These are phyloP conservation scores for Erigeron canadensis DNA, from an alignment of 129 eudicot species.

Conservation along the genomic window DNA sequence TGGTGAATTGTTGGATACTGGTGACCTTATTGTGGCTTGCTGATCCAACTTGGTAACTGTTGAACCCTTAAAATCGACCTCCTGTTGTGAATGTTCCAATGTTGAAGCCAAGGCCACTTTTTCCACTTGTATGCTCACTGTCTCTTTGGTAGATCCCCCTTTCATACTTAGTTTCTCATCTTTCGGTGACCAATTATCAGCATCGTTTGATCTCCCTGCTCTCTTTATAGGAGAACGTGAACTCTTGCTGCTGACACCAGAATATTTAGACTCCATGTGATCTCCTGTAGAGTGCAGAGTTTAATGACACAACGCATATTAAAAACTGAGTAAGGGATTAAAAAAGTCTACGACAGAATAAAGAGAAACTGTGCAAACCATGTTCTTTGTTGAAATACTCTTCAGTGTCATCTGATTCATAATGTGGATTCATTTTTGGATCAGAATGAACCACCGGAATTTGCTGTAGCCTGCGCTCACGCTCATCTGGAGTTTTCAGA, in stretches of 20 bases:
- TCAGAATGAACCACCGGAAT: conserved; percentile 80
- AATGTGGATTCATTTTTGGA: conserved; percentile 86
- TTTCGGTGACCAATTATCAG: conserved; percentile 11
- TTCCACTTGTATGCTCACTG: conserved; percentile 14
- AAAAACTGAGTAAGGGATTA: background rate
- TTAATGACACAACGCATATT: conserved; percentile 10
- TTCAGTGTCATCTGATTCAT: conserved; percentile 71
- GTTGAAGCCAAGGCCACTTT: conserved; percentile 20
- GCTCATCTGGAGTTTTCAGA: conserved; percentile 83
- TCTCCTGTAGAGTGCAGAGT: conserved; percentile 50
- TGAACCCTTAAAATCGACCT: conserved; percentile 30
- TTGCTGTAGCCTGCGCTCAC: conserved; percentile 59
- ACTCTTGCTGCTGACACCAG: conserved; percentile 32
- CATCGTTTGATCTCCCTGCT: conserved; percentile 24
- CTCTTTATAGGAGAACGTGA: conserved; percentile 38
- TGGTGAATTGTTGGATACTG: conserved; percentile 37
- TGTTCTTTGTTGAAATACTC: conserved; percentile 44
- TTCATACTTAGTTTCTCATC: conserved; percentile 41
- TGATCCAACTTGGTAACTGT: conserved; percentile 32
- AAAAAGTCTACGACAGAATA: background rate
- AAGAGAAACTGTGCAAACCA: conserved; percentile 44
- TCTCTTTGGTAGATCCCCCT: conserved; percentile 35
- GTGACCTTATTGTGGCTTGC: conserved; percentile 40
- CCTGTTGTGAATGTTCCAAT: conserved; percentile 27
- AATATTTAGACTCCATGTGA: conserved; percentile 38